phyloP scores from a whole-genome alignment of 257 asterid genomes.

The Cynanchum wilfordii region DNA sequence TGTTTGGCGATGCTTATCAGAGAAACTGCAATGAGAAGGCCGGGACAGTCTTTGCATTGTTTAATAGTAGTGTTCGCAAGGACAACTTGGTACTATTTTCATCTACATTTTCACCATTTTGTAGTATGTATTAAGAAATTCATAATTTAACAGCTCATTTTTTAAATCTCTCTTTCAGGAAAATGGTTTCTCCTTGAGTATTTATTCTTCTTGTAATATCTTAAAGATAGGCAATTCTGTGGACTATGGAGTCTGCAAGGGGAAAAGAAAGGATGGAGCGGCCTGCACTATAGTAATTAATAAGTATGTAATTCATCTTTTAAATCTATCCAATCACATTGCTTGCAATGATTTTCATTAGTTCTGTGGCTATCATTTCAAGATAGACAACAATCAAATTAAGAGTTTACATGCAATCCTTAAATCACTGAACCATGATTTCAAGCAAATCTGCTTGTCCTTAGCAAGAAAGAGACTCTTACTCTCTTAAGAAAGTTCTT shows the following conservation, averaged over 20 bases:
- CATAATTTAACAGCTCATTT: neutral
- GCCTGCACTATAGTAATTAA: constrained; percentile 58
- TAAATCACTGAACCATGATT: neutral
- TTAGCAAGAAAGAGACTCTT: neutral
- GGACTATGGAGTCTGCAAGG: constrained; percentile 80
- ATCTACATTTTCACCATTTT: constrained; percentile 6
- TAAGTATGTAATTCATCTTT: constrained; percentile 41
- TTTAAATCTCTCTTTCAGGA: constrained; percentile 47
- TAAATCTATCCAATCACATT: neutral
- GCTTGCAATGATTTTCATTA: neutral
- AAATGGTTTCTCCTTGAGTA: constrained; percentile 65
- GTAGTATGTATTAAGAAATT: neutral
- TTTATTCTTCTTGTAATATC: constrained; percentile 65
- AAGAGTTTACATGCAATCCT: neutral
- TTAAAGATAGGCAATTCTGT: constrained; percentile 71
- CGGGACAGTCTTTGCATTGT: constrained; percentile 66
- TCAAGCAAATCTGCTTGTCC: constrained; percentile 1
- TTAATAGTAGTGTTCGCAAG: constrained; percentile 68
- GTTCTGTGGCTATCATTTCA: neutral
- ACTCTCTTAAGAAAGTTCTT: neutral
- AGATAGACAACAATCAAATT: neutral
- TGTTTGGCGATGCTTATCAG: constrained; percentile 91
- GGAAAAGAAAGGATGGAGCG: constrained; percentile 63
- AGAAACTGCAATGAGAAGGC: constrained; percentile 54
- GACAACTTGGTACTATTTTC: constrained; percentile 56